These are phyloP conservation scores for Ramalina peruviana DNA, from an alignment of 495 filamentous ascomycete genomes.

Conservation along the genomic window DNA sequence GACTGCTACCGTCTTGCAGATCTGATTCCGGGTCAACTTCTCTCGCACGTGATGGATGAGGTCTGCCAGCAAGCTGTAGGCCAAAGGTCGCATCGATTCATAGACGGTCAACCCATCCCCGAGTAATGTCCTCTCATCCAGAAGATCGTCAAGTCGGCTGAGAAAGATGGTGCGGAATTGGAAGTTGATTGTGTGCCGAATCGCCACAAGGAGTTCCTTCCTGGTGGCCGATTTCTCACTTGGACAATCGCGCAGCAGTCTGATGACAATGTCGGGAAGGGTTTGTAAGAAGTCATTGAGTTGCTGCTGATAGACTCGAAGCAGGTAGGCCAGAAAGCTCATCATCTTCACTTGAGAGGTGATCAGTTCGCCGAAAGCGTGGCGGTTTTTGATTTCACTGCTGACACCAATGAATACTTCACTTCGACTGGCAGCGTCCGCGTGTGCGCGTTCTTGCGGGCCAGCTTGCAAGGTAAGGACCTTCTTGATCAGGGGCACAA, in stretches of 20 bases:
- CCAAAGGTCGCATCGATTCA: constrained; percentile 87
- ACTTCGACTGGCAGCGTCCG: constrained; percentile 57
- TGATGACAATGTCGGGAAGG: constrained; percentile 81
- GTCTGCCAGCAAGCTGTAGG: constrained; percentile 97
- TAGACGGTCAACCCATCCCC: constrained; percentile 95
- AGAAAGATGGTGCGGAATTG: constrained; percentile 94
- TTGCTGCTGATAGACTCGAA: constrained; percentile 77
- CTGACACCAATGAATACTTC: constrained; percentile 87
- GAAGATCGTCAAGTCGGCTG: constrained; percentile 82
- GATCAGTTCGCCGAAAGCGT: constrained; percentile 94
- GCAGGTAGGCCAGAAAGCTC: constrained; percentile 92
- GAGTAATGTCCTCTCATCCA: constrained; percentile 86
- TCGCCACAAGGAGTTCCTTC: constrained; percentile 92
- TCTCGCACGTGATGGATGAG: constrained; percentile 95
- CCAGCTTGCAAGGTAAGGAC: constrained; percentile 81
- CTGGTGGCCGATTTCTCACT: constrained; percentile 83
- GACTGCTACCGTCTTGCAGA: constrained; percentile 85
- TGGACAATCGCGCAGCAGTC: constrained; percentile 85
- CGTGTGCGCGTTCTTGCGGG: constrained; percentile 85
- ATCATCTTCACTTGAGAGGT: constrained; percentile 98
- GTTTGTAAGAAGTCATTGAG: constrained; percentile 79
- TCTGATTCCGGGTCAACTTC: constrained; percentile 67
- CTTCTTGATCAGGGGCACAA: constrained; percentile 86
- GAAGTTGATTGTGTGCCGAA: constrained; percentile 97
- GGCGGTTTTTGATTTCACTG: constrained; percentile 82